Evolutionary conservation across 208 protist species (phyloP).

Genomic region (Kentomonas sorsogonicus): DNA sequence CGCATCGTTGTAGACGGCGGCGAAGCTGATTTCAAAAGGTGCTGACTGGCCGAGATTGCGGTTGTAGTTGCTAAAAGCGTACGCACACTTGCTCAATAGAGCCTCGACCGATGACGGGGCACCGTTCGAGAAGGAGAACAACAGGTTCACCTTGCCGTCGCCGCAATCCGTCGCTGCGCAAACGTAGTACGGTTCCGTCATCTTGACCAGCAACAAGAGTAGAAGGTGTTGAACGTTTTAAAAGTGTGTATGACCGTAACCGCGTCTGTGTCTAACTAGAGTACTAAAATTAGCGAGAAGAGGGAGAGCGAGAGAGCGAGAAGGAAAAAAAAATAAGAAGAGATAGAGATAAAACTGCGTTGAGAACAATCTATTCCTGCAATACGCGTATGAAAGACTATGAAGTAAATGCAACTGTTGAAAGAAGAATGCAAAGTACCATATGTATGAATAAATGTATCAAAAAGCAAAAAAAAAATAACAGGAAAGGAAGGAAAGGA

Average conservation of each 20-base stretch:
- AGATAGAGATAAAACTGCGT: too few species aligned
- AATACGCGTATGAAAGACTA: too few species aligned
- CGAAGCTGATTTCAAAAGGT: constrained; percentile 17
- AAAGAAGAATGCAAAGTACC: too few species aligned
- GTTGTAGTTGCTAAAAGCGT: constrained; percentile 33
- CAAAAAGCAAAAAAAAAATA: constrained; percentile 8
- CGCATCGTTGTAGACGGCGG: constrained; percentile 49
- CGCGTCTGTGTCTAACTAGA: too few species aligned
- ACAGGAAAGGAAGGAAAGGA: neutral
- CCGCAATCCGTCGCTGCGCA: constrained; percentile 60
- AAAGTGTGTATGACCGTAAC: too few species aligned
- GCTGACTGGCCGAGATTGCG: neutral
- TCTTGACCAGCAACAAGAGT: neutral
- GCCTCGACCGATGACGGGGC: constrained; percentile 13
- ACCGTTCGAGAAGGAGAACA: constrained; percentile 26
- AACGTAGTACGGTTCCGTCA: constrained; percentile 41
- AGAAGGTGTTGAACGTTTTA: too few species aligned
- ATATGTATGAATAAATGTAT: neutral
- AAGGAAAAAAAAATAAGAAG: too few species aligned
- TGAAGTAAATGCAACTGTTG: too few species aligned
- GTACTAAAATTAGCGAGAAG: too few species aligned
- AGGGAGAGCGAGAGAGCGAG: too few species aligned
- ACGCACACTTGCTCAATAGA: constrained; percentile 18
- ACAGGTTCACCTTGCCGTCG: constrained; percentile 64
- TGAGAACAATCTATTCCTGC: too few species aligned